A percentile compares a stretch with the other conserved stretches of the same genome.
Evolutionary conservation across 768 basidiomycete genomes (phyloP).

Genomic region (Kwoniella sp.): DNA sequence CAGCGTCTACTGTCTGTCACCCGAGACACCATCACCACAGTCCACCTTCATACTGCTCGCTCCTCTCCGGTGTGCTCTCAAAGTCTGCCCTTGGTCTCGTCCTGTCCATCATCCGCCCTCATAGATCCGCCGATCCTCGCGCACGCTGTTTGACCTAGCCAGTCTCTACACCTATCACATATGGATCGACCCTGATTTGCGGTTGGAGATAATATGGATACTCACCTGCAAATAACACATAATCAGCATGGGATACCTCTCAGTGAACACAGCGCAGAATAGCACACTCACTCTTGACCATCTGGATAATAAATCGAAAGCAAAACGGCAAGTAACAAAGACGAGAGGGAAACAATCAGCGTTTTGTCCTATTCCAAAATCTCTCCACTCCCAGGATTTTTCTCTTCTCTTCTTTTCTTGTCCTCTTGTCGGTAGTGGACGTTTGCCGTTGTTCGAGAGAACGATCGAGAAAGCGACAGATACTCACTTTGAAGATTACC

Average conservation of each 20-base stretch:
- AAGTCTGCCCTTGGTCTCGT: no score
- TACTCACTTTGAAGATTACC: slow-evolving; percentile 29
- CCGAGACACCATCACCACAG: neutral
- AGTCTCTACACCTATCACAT: neutral
- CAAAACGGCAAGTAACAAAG: slow-evolving; percentile 1
- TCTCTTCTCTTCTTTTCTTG: neutral
- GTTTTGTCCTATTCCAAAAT: neutral
- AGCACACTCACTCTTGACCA: slow-evolving; percentile 48
- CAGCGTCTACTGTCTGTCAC: neutral
- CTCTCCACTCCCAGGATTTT: neutral
- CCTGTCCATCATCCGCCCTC: no score
- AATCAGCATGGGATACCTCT: slow-evolving; percentile 19
- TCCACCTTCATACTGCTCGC: neutral
- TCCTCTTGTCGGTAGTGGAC: neutral
- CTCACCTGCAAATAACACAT: slow-evolving; percentile 25
- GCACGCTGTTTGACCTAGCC: neutral
- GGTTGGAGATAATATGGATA: neutral
- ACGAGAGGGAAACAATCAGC: slow-evolving; percentile 1
- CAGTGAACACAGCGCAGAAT: no score
- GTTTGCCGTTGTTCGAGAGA: no score
- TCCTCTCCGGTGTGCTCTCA: no score
- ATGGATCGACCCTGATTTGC: neutral
- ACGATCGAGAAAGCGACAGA: no score
- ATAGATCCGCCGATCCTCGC: no score
- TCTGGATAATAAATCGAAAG: slow-evolving; percentile 22